phyloP scores from a whole-genome alignment of 331 rosid genomes.

The Acacia pycnantha region DNA sequence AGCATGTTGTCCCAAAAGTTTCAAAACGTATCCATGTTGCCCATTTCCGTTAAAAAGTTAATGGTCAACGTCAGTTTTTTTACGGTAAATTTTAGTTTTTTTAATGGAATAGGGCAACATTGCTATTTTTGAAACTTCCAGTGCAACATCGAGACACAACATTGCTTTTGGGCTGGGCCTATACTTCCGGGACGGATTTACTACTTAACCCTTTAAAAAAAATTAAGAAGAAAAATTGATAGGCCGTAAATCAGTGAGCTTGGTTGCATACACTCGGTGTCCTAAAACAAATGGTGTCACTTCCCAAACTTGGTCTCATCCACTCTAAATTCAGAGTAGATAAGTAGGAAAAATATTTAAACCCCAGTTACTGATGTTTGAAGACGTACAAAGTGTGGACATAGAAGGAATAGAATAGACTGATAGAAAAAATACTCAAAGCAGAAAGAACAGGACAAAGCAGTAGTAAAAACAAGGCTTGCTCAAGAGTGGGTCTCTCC shows the following conservation, averaged over 20 bases:
- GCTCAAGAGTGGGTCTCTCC: slow-evolving; percentile 99
- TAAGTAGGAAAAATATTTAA: not conserved
- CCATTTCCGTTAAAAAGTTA: no score
- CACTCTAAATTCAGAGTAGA: not conserved
- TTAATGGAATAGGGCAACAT: no score
- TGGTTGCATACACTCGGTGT: not conserved
- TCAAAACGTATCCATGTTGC: no score
- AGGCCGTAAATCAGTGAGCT: not conserved
- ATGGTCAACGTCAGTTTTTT: no score
- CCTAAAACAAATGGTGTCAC: not conserved
- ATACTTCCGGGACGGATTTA: no score
- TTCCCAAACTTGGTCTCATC: not conserved
- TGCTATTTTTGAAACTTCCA: no score
- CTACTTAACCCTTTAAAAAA: no score
- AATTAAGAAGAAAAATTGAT: not conserved
- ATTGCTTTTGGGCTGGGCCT: no score
- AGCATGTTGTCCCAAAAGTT: no score
- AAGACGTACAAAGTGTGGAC: not conserved
- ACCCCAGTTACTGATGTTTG: not conserved
- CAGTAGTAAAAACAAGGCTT: slow-evolving; percentile 23
- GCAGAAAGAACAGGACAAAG: not conserved
- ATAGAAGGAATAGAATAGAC: not conserved
- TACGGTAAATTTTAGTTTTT: no score
- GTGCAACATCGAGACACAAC: no score
- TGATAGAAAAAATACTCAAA: not conserved